Base-by-base conservation (phyloP, 106 monocot species). In the Acorus calamus region DNA sequence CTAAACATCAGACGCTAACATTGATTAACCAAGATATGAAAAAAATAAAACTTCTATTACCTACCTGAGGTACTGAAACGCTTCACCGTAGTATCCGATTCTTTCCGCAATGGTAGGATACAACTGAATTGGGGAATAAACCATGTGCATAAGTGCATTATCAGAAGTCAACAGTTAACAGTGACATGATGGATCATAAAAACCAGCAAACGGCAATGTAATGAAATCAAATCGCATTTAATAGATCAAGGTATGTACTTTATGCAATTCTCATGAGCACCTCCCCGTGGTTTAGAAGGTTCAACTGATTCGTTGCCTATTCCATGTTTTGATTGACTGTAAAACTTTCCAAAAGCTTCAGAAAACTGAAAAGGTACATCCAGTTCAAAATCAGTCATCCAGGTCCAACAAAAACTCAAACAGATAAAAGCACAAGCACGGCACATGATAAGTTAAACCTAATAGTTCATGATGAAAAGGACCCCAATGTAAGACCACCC, bases 21-120 rank as follows among this genome's bases (percentile, higher is more conserved):
- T 52, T 66, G 53, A 48, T 10, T 49, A 9, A 43, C 2, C 4
- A 47, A 45, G 42, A 43, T 6, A 2, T 2, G 42, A 42, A 53
- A 44, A 50, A 43, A 6, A 5, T 2, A 41, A 60, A 10, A 49
- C 14, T 44, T 56, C 64, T 42, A 76, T 28, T 28, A 28, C 28
- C 28, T 28, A 96, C 94, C 94, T 81, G 94, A 90, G 5, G 90
- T 96, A 82, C 94, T 96, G 68, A 96, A 96, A 12, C 78, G 84
- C 66, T 69, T 71, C 47, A 76, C 61, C 14, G 45, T 13, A 28
- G 64, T 51, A 52, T 83, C 84, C 10, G 78, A 75, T 44, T 60
- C 75, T 68, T 76, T 87, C 60, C 47, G 69, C 57, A 96, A 61
- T 11, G 84, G 90, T 42, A 79, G 66, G 53, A 90, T 90, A 66